These are phyloP conservation scores for Starmerella khaoyaiensis DNA, from an alignment of 805 yeast genomes.

Conservation along the genomic window DNA sequence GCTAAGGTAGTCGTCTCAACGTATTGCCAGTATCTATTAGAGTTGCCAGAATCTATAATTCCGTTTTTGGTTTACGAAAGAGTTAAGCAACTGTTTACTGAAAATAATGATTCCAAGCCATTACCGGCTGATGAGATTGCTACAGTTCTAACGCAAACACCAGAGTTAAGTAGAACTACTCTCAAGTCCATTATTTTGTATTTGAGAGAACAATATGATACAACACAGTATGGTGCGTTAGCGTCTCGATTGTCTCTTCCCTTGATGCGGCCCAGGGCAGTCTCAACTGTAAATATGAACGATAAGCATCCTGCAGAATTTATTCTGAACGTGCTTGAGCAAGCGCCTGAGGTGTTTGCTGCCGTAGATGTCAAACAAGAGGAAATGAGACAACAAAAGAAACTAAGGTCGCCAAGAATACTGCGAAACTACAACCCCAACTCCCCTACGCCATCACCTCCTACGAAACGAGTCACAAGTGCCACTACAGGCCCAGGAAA, in stretches of 20 bases:
- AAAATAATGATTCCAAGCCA: neutral
- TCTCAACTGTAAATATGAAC: conserved; percentile 22
- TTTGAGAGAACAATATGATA: conserved; percentile 6
- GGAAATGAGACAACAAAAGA: conserved; percentile 3
- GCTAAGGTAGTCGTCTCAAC: conserved; percentile 43
- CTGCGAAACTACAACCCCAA: neutral
- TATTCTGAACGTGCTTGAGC: conserved; percentile 20
- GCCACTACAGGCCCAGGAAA: too few species aligned
- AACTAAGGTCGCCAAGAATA: neutral
- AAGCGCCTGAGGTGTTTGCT: conserved; percentile 20
- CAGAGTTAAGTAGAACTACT: conserved; percentile 17
- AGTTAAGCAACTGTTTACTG: conserved; percentile 46
- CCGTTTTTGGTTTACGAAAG: conserved; percentile 47
- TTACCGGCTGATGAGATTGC: conserved; percentile 17
- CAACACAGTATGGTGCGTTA: conserved; percentile 8
- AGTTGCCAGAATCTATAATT: conserved; percentile 61
- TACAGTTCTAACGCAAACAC: conserved; percentile 20
- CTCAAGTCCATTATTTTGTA: conserved; percentile 19
- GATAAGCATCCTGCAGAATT: conserved; percentile 25
- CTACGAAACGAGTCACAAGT: too few species aligned
- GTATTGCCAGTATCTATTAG: conserved; percentile 53
- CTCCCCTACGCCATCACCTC: neutral
- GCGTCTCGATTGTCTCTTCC: conserved; percentile 20
- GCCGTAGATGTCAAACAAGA: conserved; percentile 13
- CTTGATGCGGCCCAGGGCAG: conserved; percentile 26